A percentile compares a stretch with the other conserved stretches of the same genome.
Conservation (phyloP, 345 rosid species). For the Mangifera indica region DNA sequence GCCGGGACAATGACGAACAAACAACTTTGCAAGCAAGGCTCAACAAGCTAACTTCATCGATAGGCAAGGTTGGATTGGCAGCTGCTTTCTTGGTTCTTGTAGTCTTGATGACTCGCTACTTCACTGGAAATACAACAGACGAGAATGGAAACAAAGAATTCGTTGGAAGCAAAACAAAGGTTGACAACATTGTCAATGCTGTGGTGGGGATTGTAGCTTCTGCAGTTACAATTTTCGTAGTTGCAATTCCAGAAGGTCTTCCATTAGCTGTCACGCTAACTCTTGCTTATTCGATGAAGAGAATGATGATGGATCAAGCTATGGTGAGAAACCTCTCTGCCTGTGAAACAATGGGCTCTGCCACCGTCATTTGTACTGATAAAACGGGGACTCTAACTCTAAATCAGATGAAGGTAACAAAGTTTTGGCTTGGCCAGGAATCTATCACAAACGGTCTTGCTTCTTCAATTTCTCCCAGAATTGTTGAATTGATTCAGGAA, state of each 20-base stretch:
- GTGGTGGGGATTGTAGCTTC: constrained; percentile 64
- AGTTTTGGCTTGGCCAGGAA: constrained; percentile 62
- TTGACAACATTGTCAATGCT: constrained; percentile 47
- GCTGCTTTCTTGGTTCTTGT: constrained; percentile 67
- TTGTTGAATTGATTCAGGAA: constrained; percentile 48
- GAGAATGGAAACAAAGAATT: constrained; percentile 44
- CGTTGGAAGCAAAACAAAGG: constrained; percentile 41
- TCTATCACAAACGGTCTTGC: constrained; percentile 1
- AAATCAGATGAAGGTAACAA: constrained; percentile 62
- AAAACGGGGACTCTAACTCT: constrained; percentile 84
- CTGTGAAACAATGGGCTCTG: constrained; percentile 89
- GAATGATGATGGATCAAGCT: constrained; percentile 82
- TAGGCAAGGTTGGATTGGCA: constrained; percentile 60
- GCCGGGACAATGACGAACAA: constrained; percentile 39
- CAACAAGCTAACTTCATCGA: constrained; percentile 59
- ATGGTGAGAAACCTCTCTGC: constrained; percentile 79
- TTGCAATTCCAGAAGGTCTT: constrained; percentile 79
- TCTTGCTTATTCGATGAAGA: constrained; percentile 77
- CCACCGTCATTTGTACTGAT: constrained; percentile 67
- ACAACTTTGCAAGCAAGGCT: constrained; percentile 72
- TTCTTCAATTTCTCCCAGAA: constrained; percentile 28
- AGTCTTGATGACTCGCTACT: too few relatives aligned
- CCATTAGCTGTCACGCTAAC: constrained; percentile 81
- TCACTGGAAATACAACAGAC: too few relatives aligned
- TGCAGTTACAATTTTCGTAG: constrained; percentile 80